Evolutionary conservation across 208 protist species (phyloP), one percentile per base, ranked within the genome.

Genomic region (Leishmania mexicana): DNA sequence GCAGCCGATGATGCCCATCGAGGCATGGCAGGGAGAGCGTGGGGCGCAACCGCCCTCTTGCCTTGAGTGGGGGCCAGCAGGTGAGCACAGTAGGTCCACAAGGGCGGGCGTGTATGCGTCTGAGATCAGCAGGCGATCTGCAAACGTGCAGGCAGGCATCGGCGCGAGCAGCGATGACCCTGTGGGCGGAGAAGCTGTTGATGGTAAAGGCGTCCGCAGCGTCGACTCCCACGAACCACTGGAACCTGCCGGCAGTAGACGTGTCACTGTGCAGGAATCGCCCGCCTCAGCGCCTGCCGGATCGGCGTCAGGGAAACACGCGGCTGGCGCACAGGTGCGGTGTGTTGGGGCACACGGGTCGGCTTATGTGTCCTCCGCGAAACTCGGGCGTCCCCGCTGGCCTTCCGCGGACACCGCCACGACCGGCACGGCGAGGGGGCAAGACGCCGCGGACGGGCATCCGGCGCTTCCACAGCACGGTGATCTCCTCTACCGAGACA

Each of bases 401-500:
- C 13, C 51, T 54, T 21, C 57, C 42, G 38, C 24, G n/a, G 67
- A 11, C n/a, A 58, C 53, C 19, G 47, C 71, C 62, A 67, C 62
- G 28, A 13, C 45, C 40, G 13, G 42, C 70, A 53, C 28, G n/a
- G 45, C 17, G 28, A 53, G 40, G 15, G 40, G 28, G 40, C 45
- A 35, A 35, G 38, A 51, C 11, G 24, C 70, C 4, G 45, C 28
- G n/a, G 28, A 31, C 45, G 45, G 28, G 28, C 45, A 74, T 24
- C 53, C 51, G 73, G 38, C 53, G 17, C 49, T 42, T 35, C 76
- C 78, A 10, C 72, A 85, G 28, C 83, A 79, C 19, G 83, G 83
- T 24, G 83, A 85, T 76, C 40, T 85, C 67, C 79, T 82, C 53
- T 79, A 82, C 83, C 15, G 76, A 10, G 83, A 82, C 65, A 31